Conservation (phyloP, 1,284 basidiomycete genomes). For the Neonothopanus nambi region DNA sequence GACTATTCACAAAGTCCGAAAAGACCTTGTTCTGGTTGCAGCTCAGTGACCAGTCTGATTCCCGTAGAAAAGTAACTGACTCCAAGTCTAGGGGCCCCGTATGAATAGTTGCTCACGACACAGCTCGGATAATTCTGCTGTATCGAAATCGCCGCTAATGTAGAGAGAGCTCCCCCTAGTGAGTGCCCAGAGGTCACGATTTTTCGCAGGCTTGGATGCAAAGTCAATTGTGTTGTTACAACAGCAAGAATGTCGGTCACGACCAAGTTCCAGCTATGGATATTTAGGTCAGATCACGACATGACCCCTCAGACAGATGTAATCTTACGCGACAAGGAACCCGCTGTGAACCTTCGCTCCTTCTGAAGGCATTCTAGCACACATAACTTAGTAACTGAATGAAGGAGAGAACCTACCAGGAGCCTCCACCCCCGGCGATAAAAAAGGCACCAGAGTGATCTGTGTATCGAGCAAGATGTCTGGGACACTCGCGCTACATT, state of each 20-base stretch:
- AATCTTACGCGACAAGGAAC: constrained; percentile 24
- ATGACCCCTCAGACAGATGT: not conserved
- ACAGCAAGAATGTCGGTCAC: constrained; percentile 15
- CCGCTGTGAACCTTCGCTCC: constrained; percentile 23
- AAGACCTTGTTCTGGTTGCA: constrained; percentile 13
- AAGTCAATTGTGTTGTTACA: constrained; percentile 17
- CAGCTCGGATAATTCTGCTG: constrained; percentile 21
- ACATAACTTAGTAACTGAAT: not conserved
- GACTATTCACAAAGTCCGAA: constrained; percentile 19
- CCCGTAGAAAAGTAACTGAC: constrained; percentile 9
- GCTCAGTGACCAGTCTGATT: not conserved
- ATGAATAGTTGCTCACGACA: constrained; percentile 16
- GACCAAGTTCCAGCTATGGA: constrained; percentile 23
- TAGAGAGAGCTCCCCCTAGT: constrained; percentile 25
- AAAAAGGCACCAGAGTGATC: constrained; percentile 25
- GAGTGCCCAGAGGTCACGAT: constrained; percentile 25
- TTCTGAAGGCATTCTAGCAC: not conserved
- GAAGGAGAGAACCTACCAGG: not conserved
- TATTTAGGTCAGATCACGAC: not conserved
- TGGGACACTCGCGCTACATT: constrained; percentile 19
- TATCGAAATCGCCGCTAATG: constrained; percentile 22
- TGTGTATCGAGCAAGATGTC: constrained; percentile 23
- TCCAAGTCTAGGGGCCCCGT: constrained; percentile 17
- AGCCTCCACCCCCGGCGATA: constrained; percentile 22
- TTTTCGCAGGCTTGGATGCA: constrained; percentile 13